These are phyloP conservation scores for Beauveria bassiana DNA, from an alignment of 2,329 filamentous ascomycete genomes.

Conservation along the genomic window DNA sequence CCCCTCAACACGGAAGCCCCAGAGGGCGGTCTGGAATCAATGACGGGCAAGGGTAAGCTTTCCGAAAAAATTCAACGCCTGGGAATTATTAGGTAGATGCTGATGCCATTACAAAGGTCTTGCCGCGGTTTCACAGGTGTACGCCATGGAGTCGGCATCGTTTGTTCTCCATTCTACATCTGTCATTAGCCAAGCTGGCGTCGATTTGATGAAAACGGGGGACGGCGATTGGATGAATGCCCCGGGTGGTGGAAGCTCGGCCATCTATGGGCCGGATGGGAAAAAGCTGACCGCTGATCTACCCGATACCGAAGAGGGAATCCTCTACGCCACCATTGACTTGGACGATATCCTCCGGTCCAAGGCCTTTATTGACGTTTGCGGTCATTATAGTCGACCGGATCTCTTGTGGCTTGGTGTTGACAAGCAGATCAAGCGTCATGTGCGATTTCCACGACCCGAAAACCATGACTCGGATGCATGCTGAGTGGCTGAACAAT, in stretches of 20 bases:
- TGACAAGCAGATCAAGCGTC: not conserved
- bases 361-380: conserved; percentile 32
- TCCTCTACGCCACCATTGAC: conserved; percentile 44
- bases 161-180: not conserved
- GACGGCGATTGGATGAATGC: not conserved
- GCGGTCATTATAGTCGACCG: conserved; percentile 29
- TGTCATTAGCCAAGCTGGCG: not conserved
- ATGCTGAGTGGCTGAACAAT: too few species aligned
- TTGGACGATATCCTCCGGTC: conserved; percentile 34
- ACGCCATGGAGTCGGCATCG: not conserved
- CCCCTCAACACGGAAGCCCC: conserved; percentile 8
- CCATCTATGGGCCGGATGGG: not conserved
- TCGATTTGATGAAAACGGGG: not conserved
- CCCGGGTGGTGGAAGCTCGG: not conserved
- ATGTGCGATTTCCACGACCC: not conserved
- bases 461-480: too few species aligned
- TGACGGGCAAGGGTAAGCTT: not conserved
- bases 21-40: not conserved
- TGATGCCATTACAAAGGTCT: not conserved
- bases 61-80: too few species aligned
- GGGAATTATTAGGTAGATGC: not conserved
- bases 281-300: not conserved
- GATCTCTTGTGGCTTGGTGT: conserved; percentile 30
- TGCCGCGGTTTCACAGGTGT: not conserved
- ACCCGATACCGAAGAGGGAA: conserved; percentile 29